Evolutionary conservation across 108 stramenopile genomes (phyloP), one percentile per base, ranked within the genome.

Genomic region (Nannochloropsis oceanica): DNA sequence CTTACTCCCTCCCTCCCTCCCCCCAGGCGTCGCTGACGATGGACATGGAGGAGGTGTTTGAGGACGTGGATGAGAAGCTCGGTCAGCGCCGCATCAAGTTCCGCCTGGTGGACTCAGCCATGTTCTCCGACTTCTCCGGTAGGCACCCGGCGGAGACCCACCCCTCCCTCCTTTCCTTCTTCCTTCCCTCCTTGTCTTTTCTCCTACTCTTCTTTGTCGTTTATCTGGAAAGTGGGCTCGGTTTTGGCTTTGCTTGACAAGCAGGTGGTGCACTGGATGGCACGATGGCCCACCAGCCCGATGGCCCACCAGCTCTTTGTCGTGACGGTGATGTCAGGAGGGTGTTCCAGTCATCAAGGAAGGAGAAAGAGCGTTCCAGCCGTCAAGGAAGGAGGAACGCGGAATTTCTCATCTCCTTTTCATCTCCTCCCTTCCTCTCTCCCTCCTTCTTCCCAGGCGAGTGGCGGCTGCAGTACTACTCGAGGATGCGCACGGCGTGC

Each of bases 111-210:
- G 93, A 94, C 22, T 93, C 92, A 79, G 92, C 90, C 43, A 95
- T 96, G 90, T 97, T 97, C 86, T 91, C 87, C 10, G 91, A 93
- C 20, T 97, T 97, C 88, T 94, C 94, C 86, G 95, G 95, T 73
- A 73, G 7, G 88, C 88, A 0, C 95, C 94, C 94, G 93, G 83
- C 43, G 5, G 59, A n/a, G 18, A 73, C 22, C 22, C 59, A 73
- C 59, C n/a, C 59, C 59, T 73, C n/a, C 18, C 59, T 1, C 7
- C 18, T 73, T 3, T 7, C 59, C 59, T 73, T 9, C 59, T 10
- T 73, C 10, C 59, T 34, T 5, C 34, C 34, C 34, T 34, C 34
- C 34, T 5, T 34, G 2, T 5, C 34, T 34, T 5, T 5, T 34
- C 5, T 34, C 34, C 34, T 34, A 34, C 34, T 34, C 5, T 34